Base-by-base conservation (phyloP, 192 early-diverging fungal genomes). In the Dispira simplex region DNA sequence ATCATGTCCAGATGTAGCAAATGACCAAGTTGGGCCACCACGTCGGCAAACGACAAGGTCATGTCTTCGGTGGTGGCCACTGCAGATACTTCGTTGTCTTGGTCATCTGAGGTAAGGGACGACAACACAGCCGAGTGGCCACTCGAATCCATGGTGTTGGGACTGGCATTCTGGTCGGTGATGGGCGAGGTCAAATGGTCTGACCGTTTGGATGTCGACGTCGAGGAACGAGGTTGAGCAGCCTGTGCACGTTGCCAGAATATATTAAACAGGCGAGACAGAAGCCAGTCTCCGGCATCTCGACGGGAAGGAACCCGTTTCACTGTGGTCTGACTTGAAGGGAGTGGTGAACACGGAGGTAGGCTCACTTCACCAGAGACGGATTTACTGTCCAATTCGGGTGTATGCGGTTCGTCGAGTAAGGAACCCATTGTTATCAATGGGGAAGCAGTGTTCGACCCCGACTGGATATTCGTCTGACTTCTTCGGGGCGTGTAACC, bases 1-100 rank as follows among this genome's bases (percentile, higher is more conserved):
- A 90, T 82, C 63, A 93, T 65, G 62, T 93, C 92, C 21, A 82
- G 78, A 66, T 85, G 81, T 53, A 90, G 81, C 25, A 90, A 76
- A 56, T 86, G 73, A 11, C 84, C 84, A 43, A 96, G 75, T 11
- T 88, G 93, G 18, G 75, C 73, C 8, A 95, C 85, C 45, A 88
- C 76, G 45, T 92, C 86, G 68, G 88, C 85, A 46, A 94, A 82
- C 21, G 85, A 79, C 32, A 92, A 69, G n/a, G 75, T 69, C 16
- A 73, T 46, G 23, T 60, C 63, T 44, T 68, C 69, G n/a, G 68
- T 48, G 14, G 65, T 65, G 28, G 63, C 62, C 6, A 39, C 60
- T 25, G 68, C 16, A 11, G 11, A 27, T 28, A 21, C 12, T 28
- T 32, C 18, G 46, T 49, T 23, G 46, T 28, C 43, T 11, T 18